Percentiles rank a stretch among this genome's conserved stretches.
These are phyloP conservation scores for Blastomyces gilchristii DNA, from an alignment of 2,329 filamentous ascomycete genomes.

Conservation along the genomic window DNA sequence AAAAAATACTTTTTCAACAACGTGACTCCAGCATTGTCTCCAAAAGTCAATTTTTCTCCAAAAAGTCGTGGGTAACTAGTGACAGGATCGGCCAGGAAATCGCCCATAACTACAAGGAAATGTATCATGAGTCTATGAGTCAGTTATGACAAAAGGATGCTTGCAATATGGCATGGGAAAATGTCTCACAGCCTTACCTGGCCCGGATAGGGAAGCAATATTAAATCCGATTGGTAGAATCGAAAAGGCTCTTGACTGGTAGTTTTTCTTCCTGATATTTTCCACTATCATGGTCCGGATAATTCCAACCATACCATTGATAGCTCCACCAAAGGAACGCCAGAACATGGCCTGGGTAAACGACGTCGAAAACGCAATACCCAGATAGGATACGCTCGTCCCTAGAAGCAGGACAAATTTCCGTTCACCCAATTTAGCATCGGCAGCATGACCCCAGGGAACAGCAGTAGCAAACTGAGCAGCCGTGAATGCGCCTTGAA, in stretches of 20 bases:
- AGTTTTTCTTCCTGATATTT: constrained; percentile 60
- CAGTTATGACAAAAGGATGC: constrained; percentile 21
- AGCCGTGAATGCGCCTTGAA: constrained; percentile 67
- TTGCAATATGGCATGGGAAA: constrained; percentile 27
- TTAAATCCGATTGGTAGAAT: constrained; percentile 59
- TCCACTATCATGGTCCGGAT: constrained; percentile 64
- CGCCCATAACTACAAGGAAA: constrained; percentile 45
- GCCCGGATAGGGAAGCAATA: constrained; percentile 46
- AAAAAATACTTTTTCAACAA: constrained; percentile 61
- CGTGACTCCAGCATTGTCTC: constrained; percentile 45
- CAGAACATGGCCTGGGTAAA: constrained; percentile 57
- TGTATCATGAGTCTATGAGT: constrained; percentile 14
- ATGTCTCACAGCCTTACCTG: constrained; percentile 23
- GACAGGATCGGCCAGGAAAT: constrained; percentile 56
- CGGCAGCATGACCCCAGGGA: constrained; percentile 62
- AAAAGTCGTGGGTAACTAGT: constrained; percentile 54
- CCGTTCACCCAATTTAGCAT: constrained; percentile 55
- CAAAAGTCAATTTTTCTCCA: constrained; percentile 48
- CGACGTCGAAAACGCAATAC: constrained; percentile 56
- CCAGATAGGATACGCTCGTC: constrained; percentile 54
- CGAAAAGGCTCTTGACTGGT: constrained; percentile 45
- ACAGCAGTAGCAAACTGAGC: constrained; percentile 74
- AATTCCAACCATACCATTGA: constrained; percentile 64
- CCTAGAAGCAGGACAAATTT: constrained; percentile 67
- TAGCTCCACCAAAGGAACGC: constrained; percentile 54